Percentiles rank a stretch among this genome's conserved stretches.
phyloP scores from a whole-genome alignment of 345 rosid genomes.

The Eucalyptus pauciflora region DNA sequence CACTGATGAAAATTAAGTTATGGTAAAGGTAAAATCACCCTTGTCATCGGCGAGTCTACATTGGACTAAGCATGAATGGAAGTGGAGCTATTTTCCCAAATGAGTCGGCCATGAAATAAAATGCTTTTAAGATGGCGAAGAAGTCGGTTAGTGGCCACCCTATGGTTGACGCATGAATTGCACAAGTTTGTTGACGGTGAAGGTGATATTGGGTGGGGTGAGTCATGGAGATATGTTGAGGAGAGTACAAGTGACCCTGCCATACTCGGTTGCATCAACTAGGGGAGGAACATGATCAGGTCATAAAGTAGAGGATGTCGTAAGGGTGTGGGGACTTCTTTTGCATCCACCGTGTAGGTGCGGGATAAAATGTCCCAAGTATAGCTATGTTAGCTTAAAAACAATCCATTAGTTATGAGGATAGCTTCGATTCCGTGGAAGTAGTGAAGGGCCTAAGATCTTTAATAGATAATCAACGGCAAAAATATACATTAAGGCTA shows the following conservation, averaged over 20 bases:
- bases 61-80: background rate
- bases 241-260: background rate
- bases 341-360: background rate
- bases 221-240: background rate
- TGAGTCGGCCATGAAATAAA: background rate
- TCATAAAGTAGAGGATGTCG: background rate
- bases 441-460: background rate
- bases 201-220: background rate
- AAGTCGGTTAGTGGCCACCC: background rate
- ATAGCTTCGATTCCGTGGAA: background rate
- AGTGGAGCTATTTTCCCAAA: background rate
- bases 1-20: fast-evolving
- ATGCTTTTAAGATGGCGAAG: background rate
- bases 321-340: background rate
- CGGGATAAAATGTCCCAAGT: background rate
- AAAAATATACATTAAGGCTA: too few relatives aligned
- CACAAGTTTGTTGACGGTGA: background rate
- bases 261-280: background rate
- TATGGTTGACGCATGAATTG: background rate
- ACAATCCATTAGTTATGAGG: background rate
- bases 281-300: background rate
- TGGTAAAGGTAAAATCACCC: background rate
- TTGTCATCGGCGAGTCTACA: background rate
- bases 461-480: fast-evolving
- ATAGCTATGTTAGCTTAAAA: background rate